Conservation (phyloP, 1,139 yeast genomes). For the Diutina pseudorugosa region DNA sequence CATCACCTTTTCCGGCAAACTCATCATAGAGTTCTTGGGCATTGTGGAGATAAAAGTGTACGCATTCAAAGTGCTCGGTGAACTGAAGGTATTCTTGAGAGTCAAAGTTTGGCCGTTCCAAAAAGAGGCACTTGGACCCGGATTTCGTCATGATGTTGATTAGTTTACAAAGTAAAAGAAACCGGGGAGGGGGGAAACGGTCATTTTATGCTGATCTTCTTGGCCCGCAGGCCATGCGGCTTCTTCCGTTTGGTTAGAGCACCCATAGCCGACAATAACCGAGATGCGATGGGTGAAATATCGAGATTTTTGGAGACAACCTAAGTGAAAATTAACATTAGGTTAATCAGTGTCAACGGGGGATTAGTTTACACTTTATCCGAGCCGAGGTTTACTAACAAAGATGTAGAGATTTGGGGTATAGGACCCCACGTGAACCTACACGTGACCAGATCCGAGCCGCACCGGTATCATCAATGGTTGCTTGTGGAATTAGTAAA, state of each 20-base stretch:
- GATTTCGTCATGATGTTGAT: neutral
- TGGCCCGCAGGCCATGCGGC: neutral
- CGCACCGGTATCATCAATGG: neutral
- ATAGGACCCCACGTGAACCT: neutral
- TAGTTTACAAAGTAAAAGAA: conserved; percentile 5
- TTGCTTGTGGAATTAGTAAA: neutral
- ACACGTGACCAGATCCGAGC: neutral
- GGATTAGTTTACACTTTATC: neutral
- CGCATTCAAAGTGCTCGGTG: conserved; percentile 26
- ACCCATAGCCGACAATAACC: neutral
- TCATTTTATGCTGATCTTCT: neutral
- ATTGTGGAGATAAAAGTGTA: conserved; percentile 26
- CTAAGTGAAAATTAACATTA: neutral
- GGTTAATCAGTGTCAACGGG: neutral
- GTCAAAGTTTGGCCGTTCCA: conserved; percentile 28
- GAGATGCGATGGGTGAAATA: neutral
- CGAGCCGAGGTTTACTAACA: neutral
- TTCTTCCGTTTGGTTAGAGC: neutral
- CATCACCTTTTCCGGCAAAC: conserved; percentile 20
- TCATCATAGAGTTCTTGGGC: conserved; percentile 28
- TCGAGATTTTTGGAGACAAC: neutral
- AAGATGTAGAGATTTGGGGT: neutral
- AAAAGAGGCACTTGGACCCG: conserved; percentile 26
- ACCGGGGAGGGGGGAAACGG: neutral
- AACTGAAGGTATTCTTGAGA: conserved; percentile 28